Evolutionary conservation across 768 basidiomycete species (phyloP), one percentile per base, ranked within the genome.

Genomic region (Leucocoprinus birnbaumii): DNA sequence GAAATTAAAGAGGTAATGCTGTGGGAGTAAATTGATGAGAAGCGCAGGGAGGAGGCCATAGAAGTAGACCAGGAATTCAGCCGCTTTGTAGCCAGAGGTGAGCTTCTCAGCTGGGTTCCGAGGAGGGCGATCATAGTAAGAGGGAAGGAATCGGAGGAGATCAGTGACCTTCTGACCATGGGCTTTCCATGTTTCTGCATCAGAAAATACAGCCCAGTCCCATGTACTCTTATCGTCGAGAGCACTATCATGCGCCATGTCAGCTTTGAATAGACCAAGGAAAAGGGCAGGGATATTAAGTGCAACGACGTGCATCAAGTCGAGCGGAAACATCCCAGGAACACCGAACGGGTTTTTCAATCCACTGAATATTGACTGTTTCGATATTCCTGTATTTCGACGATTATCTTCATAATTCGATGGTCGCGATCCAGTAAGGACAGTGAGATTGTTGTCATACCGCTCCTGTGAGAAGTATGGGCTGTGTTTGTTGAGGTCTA

Each of bases 241-340:
- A n/a, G n/a, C 56, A 64, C 3, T 62, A 49, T 11, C 70, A 42
- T 8, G 55, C 64, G 47, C 65, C 66, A 60, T 68, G 59, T 77
- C 73, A 61, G 54, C 74, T 31, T n/a, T n/a, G n/a, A n/a, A n/a
- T n/a, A n/a, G n/a, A 21, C 48, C 6, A 46, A 79, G 2, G 37
- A 78, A 41, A 1, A 79, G 63, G 18, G 77, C 74, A 3, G 71
- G 68, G 47, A 79, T 66, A 21, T 68, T 68, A 46, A 74, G 56
- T 3, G 56, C 55, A 3, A 63, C 18, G 0, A 74, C 62, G 56
- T 79, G 74, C 77, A 81, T 81, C 0, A 69, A n/a, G 54, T 81
- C 77, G 1, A 68, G 63, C 0, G 63, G 56, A 59, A 78, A 79
- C 22, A 64, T 66, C 0, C 45, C 25, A 0, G 76, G 76, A 3